Percentiles rank a stretch among this genome's conserved stretches.
phyloP scores from a whole-genome alignment of 2,329 filamentous ascomycete species.

The Colletotrichum eleusines region DNA sequence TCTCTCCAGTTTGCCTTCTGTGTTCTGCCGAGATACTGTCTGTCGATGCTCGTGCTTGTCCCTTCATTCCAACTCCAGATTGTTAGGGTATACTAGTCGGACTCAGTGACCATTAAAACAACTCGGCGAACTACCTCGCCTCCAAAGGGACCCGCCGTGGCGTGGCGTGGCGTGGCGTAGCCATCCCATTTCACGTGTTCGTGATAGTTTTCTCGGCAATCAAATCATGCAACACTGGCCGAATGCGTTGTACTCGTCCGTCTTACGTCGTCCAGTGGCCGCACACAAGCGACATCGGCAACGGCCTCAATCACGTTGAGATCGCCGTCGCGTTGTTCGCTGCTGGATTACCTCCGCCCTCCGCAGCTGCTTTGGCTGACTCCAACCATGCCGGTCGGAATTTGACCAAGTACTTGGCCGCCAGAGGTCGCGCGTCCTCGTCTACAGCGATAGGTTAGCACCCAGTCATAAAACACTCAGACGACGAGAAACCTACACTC shows the following conservation, averaged over 20 bases:
- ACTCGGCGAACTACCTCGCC: not conserved
- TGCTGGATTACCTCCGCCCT: slow-evolving; percentile 41
- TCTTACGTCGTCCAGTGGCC: not conserved
- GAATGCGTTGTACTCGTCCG: slow-evolving; percentile 7
- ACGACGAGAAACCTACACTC: slow-evolving; percentile 65
- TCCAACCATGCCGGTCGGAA: slow-evolving; percentile 68
- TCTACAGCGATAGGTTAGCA: slow-evolving; percentile 54
- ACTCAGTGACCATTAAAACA: not conserved
- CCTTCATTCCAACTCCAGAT: not conserved
- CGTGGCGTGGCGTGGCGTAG: too few relatives aligned
- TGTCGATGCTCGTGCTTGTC: not conserved
- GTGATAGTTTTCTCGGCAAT: not conserved
- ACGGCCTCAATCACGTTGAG: slow-evolving; percentile 45
- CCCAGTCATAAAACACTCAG: not conserved
- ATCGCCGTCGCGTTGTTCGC: slow-evolving; percentile 47
- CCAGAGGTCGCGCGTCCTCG: slow-evolving; percentile 73
- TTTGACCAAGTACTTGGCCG: slow-evolving; percentile 71
- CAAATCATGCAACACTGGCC: not conserved
- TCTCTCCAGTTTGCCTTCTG: not conserved
- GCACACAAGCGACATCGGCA: not conserved
- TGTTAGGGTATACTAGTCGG: slow-evolving; percentile 11
- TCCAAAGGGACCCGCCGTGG: not conserved
- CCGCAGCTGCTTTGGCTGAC: slow-evolving; percentile 46
- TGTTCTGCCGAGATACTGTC: not conserved
- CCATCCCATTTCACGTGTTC: not conserved